A percentile compares a stretch with the other conserved stretches of the same genome.
Evolutionary conservation across 2,329 filamentous ascomycete genomes (phyloP).

Genomic region (Stenocarpella maydis): DNA sequence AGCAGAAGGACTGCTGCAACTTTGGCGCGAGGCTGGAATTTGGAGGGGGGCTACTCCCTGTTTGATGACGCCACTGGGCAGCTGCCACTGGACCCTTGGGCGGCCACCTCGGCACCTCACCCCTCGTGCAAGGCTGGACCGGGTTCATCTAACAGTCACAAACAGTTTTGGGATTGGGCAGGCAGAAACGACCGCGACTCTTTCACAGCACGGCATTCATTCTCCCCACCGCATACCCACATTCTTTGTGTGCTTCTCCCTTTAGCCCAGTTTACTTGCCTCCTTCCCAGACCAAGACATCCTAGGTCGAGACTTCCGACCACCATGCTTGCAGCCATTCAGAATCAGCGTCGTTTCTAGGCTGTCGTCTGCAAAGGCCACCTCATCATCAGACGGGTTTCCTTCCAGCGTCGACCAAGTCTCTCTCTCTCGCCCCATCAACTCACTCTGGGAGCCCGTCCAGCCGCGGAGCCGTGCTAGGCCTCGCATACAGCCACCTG

Average conservation of each 20-base stretch:
- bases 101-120: conserved; percentile 19
- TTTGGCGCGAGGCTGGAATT: conserved; percentile 23
- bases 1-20: background rate
- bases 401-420: background rate
- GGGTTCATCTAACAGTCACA: background rate
- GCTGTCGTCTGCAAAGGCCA: conserved; percentile 1
- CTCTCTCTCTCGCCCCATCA: background rate
- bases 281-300: background rate
- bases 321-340: conserved; percentile 2
- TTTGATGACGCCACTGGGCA: conserved; percentile 25
- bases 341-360: background rate
- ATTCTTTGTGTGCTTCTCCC: background rate
- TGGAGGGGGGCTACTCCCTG: conserved; percentile 11
- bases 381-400: background rate
- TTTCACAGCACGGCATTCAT: background rate
- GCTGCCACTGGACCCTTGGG: conserved; percentile 11
- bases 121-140: conserved; percentile 25
- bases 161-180: background rate
- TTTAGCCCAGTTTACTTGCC: background rate
- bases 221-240: background rate
- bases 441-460: background rate
- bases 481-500: background rate
- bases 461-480: background rate
- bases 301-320: background rate
- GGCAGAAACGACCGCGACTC: background rate